Percentiles rank a stretch among this genome's conserved stretches.
Conservation (phyloP, 1,284 basidiomycete genomes). For the Boletellus deceptivus region DNA sequence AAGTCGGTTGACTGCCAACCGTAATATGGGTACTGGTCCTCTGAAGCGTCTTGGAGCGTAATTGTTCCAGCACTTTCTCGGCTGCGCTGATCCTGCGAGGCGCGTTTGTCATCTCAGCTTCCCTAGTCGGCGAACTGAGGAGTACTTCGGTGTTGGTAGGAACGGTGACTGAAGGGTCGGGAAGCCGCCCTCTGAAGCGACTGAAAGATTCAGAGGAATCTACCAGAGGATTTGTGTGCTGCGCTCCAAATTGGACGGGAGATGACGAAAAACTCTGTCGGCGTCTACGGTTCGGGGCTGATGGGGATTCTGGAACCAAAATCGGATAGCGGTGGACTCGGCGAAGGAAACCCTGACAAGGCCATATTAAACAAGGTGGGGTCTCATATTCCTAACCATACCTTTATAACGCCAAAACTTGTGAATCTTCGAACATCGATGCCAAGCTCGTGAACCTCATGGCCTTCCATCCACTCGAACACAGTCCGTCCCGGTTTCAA, state of each 20-base stretch:
- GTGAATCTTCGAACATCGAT: constrained; percentile 93
- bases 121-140: constrained; percentile 24
- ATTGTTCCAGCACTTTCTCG: constrained; percentile 56
- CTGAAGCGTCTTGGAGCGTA: constrained; percentile 52
- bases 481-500: constrained; percentile 85
- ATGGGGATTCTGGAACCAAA: constrained; percentile 44
- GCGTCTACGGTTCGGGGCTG: constrained; percentile 37
- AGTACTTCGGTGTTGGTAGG: constrained; percentile 32
- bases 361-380: background rate
- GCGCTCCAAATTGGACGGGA: constrained; percentile 24
- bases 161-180: constrained; percentile 23
- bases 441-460: constrained; percentile 68
- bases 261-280: constrained; percentile 42
- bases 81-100: constrained; percentile 52
- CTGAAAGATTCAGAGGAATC: constrained; percentile 27
- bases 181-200: constrained; percentile 34
- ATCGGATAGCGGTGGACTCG: constrained; percentile 93
- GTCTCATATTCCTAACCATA: constrained; percentile 23
- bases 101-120: constrained; percentile 12
- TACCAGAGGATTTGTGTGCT: constrained; percentile 23
- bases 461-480: constrained; percentile 84
- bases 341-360: constrained; percentile 80
- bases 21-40: constrained; percentile 35
- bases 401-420: constrained; percentile 99
- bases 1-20: constrained; percentile 16